These are phyloP conservation scores for Wickerhamiella dianesei DNA, from an alignment of 805 yeast species.

Conservation along the genomic window DNA sequence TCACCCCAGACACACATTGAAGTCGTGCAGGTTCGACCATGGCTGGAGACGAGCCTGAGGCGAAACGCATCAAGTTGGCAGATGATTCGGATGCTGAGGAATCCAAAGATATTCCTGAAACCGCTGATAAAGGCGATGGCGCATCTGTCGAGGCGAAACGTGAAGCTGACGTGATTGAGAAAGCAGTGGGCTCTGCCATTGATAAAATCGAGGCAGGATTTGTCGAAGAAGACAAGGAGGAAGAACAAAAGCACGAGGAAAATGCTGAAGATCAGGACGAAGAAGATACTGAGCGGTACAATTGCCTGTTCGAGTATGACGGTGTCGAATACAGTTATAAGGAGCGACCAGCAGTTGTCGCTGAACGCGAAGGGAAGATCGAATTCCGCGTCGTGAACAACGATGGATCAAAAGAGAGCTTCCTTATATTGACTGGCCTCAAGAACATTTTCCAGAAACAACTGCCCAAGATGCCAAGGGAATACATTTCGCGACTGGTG, in stretches of 20 bases:
- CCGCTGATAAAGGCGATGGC: background rate
- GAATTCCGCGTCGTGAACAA: slow-evolving; percentile 95
- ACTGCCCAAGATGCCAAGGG: slow-evolving; percentile 96
- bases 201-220: slow-evolving; percentile 5
- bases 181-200: background rate
- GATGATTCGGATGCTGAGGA: background rate
- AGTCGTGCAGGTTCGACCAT: background rate
- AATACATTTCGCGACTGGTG: slow-evolving; percentile 85
- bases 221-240: slow-evolving; percentile 16
- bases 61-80: slow-evolving; percentile 12
- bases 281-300: slow-evolving; percentile 22
- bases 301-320: slow-evolving; percentile 50
- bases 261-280: slow-evolving; percentile 15
- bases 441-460: slow-evolving; percentile 95
- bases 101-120: background rate
- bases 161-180: background rate
- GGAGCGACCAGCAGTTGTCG: slow-evolving; percentile 88
- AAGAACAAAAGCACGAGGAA: slow-evolving; percentile 14
- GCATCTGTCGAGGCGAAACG: background rate
- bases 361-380: slow-evolving; percentile 83
- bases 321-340: slow-evolving; percentile 72
- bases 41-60: slow-evolving; percentile 1
- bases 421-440: slow-evolving; percentile 86
- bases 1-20: background rate
- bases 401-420: slow-evolving; percentile 72